Evolutionary conservation across 176 grass and related monocot species (phyloP), one percentile per base, ranked within the genome.

Genomic region (Chloris gayana): DNA sequence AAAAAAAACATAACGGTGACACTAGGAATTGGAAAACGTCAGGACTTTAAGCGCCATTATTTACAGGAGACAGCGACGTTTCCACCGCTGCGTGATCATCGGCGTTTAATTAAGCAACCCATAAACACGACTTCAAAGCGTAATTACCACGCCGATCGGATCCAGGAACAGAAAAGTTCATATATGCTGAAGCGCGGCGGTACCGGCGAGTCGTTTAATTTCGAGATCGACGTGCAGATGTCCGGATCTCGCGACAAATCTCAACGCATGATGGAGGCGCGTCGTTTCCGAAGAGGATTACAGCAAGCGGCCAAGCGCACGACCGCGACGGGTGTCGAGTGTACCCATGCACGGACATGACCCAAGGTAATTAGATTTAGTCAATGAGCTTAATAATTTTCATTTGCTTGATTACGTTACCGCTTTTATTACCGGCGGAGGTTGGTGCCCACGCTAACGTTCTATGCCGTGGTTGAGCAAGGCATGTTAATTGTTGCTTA

Each of bases 401-500:
- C 18, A 53, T 69, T 51, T 64, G 1, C 6, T 82, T 32, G 21
- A 63, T 34, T 72, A 22, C 35, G 66, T 77, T 77, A 29, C 29
- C 25, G 47, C 17, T 30, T 83, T 86, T 29, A 72, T 15, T 47
- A 30, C 56, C 4, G 4, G 37, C 7, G 7, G 76, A 30, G 46
- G 57, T 63, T 31, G 38, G 24, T 13, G 42, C 57, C 57, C 37
- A 57, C 56, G 37, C 37, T 63, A 63, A 46, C 74, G 38, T 31
- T 29, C 26, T 22, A 46, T 27, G 18, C 12, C 26, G 46, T 56
- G 9, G 31, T 12, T 34, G 14, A 57, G 77, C 32, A 70, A 24
- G 65, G 64, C 9, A 1, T 29, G 39, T 47, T 53, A 32, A 72
- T 79, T 63, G 67, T 65, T 64, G 67, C 45, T 65, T 73, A 21